Base-by-base conservation (phyloP, 1,139 yeast species). In the Debaryomyces subglobosus region DNA sequence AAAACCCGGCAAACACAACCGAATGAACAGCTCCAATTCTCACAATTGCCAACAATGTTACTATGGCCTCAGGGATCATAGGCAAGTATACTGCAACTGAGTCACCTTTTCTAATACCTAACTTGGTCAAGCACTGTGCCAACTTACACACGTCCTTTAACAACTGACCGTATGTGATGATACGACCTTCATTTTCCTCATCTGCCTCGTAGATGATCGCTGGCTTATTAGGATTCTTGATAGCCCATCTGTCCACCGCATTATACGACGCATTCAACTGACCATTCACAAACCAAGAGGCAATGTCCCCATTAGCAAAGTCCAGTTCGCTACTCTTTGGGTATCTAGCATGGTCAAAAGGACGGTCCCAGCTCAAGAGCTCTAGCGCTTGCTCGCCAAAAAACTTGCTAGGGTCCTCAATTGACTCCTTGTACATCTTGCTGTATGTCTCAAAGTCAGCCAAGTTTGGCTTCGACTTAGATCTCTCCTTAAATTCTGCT, bases 51-150 rank as follows among this genome's bases (percentile, higher is more conserved):
- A 88, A 71, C 54, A 88, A 69, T 1, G 95, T 80, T 39, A 86
- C 78, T 53, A 88, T 60, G 2, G 94, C 92, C 68, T 87, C 91
- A 25, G 95, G 94, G 54, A 86, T 85, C 96, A 88, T 88, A 56
- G 95, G 96, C 66, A 88, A 75, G 66, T 88, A 88, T 43, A 88
- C 92, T 2, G 95, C 95, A 39, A 88, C 94, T 5, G 92, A 84
- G 62, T 88, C 95, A 54, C 94, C 94, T 68, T 87, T 87, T 60
- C 78, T 78, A 53, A 87, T 92, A 51, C 92, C 92, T 62, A 84
- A 69, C 56, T 74, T 74, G 54, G 74, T 77, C 68, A 84, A 78
- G 51, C 86, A 83, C 59, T 85, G 90, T 7, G 91, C 88, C 61
- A 86, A 79, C 61, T 82, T 82, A 47, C 82, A 82, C 46, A 87